Evolutionary conservation across 495 filamentous ascomycete species (phyloP), one percentile per base, ranked within the genome.

Genomic region (Corynascus novoguineensis): DNA sequence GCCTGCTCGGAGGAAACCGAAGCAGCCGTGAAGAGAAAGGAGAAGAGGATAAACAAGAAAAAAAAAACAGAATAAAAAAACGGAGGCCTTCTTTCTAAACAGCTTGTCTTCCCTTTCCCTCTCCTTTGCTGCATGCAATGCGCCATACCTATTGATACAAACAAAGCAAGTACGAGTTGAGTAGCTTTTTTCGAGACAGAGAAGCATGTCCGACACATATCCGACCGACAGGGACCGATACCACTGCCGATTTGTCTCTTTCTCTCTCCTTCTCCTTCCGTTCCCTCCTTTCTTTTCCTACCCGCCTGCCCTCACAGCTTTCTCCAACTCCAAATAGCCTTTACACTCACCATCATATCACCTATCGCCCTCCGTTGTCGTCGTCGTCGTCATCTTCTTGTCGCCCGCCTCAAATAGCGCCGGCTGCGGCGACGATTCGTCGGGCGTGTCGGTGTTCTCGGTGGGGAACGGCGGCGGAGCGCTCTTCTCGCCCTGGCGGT

Each of bases 391-490:
- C 53, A 41, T 42, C 22, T 46, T 11, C 53, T 41, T n/a, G n/a
- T n/a, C n/a, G n/a, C n/a, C n/a, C n/a, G n/a, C 54, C 31, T 68
- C 61, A 52, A 60, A 60, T 29, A 65, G 38, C 24, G 64, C 56
- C 34, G 64, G 59, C 54, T 61, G 40, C 29, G 64, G 55, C 31
- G 58, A 61, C 27, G 63, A 52, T 29, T 60, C 64, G 6, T 27
- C 34, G 3, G 67, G 67, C 10, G 66, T 55, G 44, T 76, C 75
- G 22, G 75, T 75, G 40, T 48, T 68, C 70, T 77, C 76, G 10
- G 68, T 72, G 24, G 76, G 69, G 59, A 82, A 79, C 50, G 83
- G 81, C 6, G 83, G 84, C 35, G 83, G 82, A 24, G 83, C 67
- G 59, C 38, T 21, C 44, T 53, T 21, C 34, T 51, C 17, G 6